Evolutionary conservation across 805 yeast species (phyloP), one percentile per base, ranked within the genome.

Genomic region (Metschnikowia corniflorae): DNA sequence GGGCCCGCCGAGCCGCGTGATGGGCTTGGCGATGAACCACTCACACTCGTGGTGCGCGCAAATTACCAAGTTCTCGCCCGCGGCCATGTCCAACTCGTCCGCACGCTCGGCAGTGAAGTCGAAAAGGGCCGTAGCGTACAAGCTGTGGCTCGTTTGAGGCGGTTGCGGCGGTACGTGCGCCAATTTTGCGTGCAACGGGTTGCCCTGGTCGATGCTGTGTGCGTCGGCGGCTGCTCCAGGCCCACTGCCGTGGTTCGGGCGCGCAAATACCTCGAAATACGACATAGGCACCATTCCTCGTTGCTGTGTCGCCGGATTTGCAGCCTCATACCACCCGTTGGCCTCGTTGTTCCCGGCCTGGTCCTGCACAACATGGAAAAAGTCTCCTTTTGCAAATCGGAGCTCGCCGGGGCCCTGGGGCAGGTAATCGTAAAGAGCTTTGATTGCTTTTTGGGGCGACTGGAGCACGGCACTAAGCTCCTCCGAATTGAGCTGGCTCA

Each of bases 11-110:
- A 93, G 68, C 37, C 97, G 71, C 42, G 91, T 94, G 28, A 93
- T 85, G 10, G 96, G 96, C 58, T 93, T 93, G 5, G 97, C 97
- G 42, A 93, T 93, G 51, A 88, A 89, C 99, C 99, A 93, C 63
- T 94, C 99, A 47, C 71, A 84, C 38, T 87, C 88, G 55, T 91
- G 95, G 61, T 91, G 97, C 2, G 99, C 99, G 62, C 96, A 91
- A 9, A 94, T 78, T 20, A 89, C 85, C 44, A 93, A 74, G 51
- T 85, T 82, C 52, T 93, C 99, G 25, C 97, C 97, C 1, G 85
- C 85, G 19, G 61, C 55, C 3, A 91, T 86, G 45, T 82, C 82
- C 46, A 93, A 71, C 61, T 93, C 99, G 63, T 94, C 98, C 5
- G 71, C 70, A 35, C 80, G 59, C 50, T 84, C 88, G 5, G 97